Base-by-base conservation (phyloP, 495 filamentous ascomycete species). In the Neurospora sp. region DNA sequence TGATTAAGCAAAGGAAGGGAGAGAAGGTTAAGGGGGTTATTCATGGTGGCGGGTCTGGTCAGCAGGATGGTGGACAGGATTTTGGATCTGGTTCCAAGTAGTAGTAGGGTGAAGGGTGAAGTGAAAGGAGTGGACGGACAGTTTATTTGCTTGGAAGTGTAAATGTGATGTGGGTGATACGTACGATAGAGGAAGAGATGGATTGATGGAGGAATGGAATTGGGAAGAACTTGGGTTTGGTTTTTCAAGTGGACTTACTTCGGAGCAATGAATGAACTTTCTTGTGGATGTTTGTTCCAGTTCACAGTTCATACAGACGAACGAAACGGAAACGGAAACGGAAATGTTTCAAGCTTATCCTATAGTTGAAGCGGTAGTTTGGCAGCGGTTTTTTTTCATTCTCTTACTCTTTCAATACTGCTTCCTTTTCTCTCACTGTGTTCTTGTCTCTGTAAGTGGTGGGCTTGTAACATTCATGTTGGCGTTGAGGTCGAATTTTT, bases 1-100 rank as follows among this genome's bases (percentile, higher is more conserved):
- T 90, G 72, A 90, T 98, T 82, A 98, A 97, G 83, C 87, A 88
- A 35, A 83, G 88, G 70, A 98, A 96, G 84, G 92, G 96, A 79
- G 91, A 89, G 80, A 94, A 94, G 84, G 53, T 66, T 9, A 66
- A 66, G 27, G 22, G 9, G 46, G 20, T 59, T 14, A 14, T 59
- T 59, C 53, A 31, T 66, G 22, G 53, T 37, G 31, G 53, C 20
- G 53, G 53, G 0, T 66, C 53, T 9, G 14, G 27, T 31, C 27
- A 31, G 12, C 53, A 66, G 53, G 53, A 61, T 35, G 53, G 14
- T 66, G 53, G 53, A 66, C 53, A 66, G 53, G 53, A 66, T 66
- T 66, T 66, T 66, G 53, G 31, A 66, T 35, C 53, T 35, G 7
- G 27, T 66, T 66, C 27, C 27, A 35, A 61, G 27, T 66, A 31